A percentile compares a stretch with the other conserved stretches of the same genome.
Evolutionary conservation across 495 filamentous ascomycete species (phyloP).

Genomic region (Aspergillus kassunensis): DNA sequence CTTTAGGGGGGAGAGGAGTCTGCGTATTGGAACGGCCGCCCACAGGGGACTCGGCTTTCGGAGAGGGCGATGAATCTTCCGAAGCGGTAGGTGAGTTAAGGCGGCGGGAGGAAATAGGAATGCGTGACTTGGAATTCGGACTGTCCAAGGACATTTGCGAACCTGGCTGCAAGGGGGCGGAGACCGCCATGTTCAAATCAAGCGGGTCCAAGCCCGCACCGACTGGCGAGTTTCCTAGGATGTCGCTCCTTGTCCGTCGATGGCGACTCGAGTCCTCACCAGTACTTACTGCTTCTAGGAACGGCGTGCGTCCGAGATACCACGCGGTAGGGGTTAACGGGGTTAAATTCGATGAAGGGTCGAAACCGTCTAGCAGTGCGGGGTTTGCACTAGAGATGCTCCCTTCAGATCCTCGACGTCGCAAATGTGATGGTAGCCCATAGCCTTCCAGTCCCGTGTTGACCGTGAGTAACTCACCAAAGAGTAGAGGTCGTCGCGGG

Average conservation of each 20-base stretch:
- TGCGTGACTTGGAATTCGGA: constrained; percentile 53
- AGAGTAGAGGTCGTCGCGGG: constrained; percentile 42
- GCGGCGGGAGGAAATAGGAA: constrained; percentile 52
- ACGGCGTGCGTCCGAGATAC: constrained; percentile 48
- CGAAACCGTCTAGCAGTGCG: constrained; percentile 41
- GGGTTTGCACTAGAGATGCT: constrained; percentile 51
- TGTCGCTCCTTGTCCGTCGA: constrained; percentile 48
- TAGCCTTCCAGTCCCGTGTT: constrained; percentile 38
- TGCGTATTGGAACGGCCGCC: constrained; percentile 28
- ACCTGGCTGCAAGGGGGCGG: constrained; percentile 31
- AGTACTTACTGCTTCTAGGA: constrained; percentile 44
- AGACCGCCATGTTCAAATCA: constrained; percentile 37
- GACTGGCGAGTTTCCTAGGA: constrained; percentile 21
- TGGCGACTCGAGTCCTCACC: constrained; percentile 30
- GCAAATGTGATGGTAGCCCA: constrained; percentile 35
- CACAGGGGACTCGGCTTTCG: constrained; percentile 42
- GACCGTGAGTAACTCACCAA: constrained; percentile 47
- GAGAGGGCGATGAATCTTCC: constrained; percentile 39
- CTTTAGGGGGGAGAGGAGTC: constrained; percentile 40
- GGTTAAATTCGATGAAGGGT: constrained; percentile 33
- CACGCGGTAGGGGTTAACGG: constrained; percentile 54
- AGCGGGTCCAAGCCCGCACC: constrained; percentile 29
- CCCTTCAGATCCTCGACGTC: constrained; percentile 52
- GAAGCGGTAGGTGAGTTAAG: constrained; percentile 45
- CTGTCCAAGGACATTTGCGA: constrained; percentile 30